A percentile compares a stretch with the other conserved stretches of the same genome.
Evolutionary conservation across 768 basidiomycete genomes (phyloP).

Genomic region (Hygrocybe punicea): DNA sequence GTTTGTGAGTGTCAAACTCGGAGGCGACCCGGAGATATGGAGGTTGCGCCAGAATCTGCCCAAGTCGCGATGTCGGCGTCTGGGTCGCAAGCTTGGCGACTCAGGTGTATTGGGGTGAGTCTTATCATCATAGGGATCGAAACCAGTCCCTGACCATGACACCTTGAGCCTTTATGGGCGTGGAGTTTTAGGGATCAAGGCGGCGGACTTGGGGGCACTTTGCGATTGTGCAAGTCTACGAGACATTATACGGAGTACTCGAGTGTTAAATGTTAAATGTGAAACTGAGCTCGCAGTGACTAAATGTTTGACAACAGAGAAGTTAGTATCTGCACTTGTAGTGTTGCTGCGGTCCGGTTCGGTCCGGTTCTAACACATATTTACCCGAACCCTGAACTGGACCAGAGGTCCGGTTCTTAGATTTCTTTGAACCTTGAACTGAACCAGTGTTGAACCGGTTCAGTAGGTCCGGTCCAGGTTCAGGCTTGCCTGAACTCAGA

Average conservation of each 20-base stretch:
- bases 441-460: no score
- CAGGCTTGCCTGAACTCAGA: background rate
- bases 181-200: background rate
- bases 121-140: background rate
- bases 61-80: background rate
- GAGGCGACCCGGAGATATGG: background rate
- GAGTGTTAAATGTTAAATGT: background rate
- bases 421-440: no score
- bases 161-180: background rate
- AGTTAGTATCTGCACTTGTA: no score
- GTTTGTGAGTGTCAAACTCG: background rate
- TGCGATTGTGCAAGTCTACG: background rate
- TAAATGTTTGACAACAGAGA: background rate
- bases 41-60: background rate
- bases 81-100: background rate
- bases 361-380: background rate
- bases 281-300: background rate
- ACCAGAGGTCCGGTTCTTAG: no score
- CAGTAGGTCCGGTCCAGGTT: background rate
- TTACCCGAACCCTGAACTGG: no score
- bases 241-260: no score
- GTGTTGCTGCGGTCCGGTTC: background rate
- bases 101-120: background rate
- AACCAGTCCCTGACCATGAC: background rate
- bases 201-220: no score